A percentile compares a stretch with the other conserved stretches of the same genome.
phyloP scores from a whole-genome alignment of 176 grass and related monocot genomes.

The Carex littledalei region DNA sequence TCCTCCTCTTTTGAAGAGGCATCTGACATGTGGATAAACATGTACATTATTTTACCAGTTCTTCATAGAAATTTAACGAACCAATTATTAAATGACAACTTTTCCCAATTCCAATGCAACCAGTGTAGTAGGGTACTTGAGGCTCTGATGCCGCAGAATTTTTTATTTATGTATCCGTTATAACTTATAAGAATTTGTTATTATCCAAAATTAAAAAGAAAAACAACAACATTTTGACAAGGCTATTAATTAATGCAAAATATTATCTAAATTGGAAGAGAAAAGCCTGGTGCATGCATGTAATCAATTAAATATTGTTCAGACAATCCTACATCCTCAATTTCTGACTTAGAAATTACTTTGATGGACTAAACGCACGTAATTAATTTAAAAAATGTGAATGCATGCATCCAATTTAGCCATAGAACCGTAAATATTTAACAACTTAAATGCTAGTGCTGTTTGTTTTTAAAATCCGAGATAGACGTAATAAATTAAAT shows the following conservation, averaged over 20 bases:
- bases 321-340: too few relatives aligned
- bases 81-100: neutral
- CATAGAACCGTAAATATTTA: neutral
- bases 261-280: neutral
- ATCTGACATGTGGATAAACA: constrained; percentile 12
- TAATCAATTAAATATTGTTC: too few relatives aligned
- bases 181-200: neutral
- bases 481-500: neutral
- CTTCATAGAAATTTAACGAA: neutral
- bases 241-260: neutral
- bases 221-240: neutral
- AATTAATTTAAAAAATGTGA: too few relatives aligned
- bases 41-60: neutral
- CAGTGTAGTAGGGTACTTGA: neutral
- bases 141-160: neutral
- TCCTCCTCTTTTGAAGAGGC: neutral
- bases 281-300: neutral
- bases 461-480: neutral
- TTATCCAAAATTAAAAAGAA: neutral
- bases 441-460: neutral
- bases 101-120: neutral
- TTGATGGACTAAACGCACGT: too few relatives aligned
- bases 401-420: neutral
- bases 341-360: too few relatives aligned
- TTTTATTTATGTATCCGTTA: neutral